Evolutionary conservation across 2,329 filamentous ascomycete species (phyloP).

Genomic region (Botrytis fabae): DNA sequence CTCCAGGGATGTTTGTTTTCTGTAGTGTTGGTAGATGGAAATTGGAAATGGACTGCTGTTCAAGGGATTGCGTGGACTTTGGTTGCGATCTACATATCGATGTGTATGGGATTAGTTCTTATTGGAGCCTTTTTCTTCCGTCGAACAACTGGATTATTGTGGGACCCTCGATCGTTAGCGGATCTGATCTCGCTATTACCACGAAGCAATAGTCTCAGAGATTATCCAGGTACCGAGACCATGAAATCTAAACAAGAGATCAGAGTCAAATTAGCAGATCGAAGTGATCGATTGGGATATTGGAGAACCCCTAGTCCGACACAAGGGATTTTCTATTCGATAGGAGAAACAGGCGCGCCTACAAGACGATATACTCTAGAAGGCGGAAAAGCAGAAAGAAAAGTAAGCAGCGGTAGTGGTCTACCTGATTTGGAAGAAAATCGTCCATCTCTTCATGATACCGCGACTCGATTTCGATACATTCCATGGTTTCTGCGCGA

Average conservation of each 20-base stretch:
- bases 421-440: slow-evolving; percentile 35
- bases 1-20: slow-evolving; percentile 78
- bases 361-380: slow-evolving; percentile 52
- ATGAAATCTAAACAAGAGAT: slow-evolving; percentile 55
- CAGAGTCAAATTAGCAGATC: slow-evolving; percentile 53
- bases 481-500: slow-evolving; percentile 76
- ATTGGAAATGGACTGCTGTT: slow-evolving; percentile 79
- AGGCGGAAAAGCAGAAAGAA: slow-evolving; percentile 50
- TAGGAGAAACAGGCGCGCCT: slow-evolving; percentile 64
- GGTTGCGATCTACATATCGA: slow-evolving; percentile 69
- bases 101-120: slow-evolving; percentile 58
- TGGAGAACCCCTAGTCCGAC: slow-evolving; percentile 69
- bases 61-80: slow-evolving; percentile 77
- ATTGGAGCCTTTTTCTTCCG: slow-evolving; percentile 65
- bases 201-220: slow-evolving; percentile 73
- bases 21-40: slow-evolving; percentile 54
- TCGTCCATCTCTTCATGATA: slow-evolving; percentile 30
- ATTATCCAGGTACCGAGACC: slow-evolving; percentile 70
- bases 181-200: slow-evolving; percentile 78
- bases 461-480: slow-evolving; percentile 60
- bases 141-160: slow-evolving; percentile 72
- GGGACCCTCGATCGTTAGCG: slow-evolving; percentile 81
- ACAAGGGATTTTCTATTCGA: slow-evolving; percentile 72
- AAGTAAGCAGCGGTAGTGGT: slow-evolving; percentile 27
- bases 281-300: slow-evolving; percentile 77